Percentiles rank a stretch among this genome's conserved stretches.
phyloP scores from a whole-genome alignment of 2,329 filamentous ascomycete genomes.

The Aspergillus sp. region DNA sequence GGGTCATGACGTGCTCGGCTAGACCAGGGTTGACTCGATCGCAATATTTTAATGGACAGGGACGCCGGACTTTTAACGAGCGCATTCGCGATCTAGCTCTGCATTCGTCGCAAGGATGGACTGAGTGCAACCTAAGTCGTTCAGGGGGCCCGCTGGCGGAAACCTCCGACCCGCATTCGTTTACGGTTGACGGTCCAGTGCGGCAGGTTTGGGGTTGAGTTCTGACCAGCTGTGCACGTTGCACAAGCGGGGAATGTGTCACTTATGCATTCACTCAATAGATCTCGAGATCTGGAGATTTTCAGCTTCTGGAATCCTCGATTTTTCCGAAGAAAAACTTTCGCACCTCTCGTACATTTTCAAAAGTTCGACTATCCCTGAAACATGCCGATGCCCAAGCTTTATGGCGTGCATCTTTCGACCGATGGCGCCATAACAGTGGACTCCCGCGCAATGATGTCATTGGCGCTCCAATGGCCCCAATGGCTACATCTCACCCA shows the following conservation, averaged over 20 bases:
- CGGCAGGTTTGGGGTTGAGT: not conserved
- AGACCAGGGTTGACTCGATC: not conserved
- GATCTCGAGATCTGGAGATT: not conserved
- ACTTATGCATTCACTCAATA: too few relatives aligned
- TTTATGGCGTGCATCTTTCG: not conserved
- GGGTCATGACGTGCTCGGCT: constrained; percentile 11
- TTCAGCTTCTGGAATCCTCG: not conserved
- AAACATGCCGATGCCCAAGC: not conserved
- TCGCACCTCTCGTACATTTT: too few relatives aligned
- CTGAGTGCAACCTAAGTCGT: not conserved
- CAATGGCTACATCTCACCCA: not conserved
- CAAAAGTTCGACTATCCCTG: not conserved
- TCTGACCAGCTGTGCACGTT: too few relatives aligned
- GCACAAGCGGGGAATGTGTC: too few relatives aligned
- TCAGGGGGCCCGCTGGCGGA: constrained; percentile 3
- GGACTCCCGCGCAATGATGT: not conserved
- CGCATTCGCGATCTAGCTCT: constrained; percentile 1
- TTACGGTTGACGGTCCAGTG: not conserved
- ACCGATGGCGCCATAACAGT: not conserved
- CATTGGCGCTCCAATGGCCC: not conserved
- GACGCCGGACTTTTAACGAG: not conserved
- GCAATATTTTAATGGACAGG: not conserved
- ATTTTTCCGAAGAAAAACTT: too few relatives aligned
- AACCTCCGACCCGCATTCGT: constrained; percentile 2
- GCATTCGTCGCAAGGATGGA: not conserved